Evolutionary conservation across 176 grass and related monocot genomes (phyloP).

Genomic region (Otatea glauca): DNA sequence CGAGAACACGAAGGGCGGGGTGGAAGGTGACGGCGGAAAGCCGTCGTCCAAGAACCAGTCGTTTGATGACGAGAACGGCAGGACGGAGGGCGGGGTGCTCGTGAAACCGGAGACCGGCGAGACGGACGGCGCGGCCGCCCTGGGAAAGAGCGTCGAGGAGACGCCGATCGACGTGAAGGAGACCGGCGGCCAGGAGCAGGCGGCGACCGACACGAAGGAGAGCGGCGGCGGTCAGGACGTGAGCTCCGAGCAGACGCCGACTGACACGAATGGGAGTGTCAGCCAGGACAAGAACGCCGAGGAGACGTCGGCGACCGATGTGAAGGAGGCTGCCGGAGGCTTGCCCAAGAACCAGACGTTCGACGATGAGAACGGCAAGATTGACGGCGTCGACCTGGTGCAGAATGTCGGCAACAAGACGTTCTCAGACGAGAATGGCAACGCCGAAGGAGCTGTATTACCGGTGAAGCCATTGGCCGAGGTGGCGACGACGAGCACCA

Average conservation of each 20-base stretch:
- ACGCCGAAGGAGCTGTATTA: neutral
- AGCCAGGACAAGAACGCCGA: constrained; percentile 21
- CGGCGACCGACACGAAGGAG: neutral
- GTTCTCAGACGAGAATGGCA: constrained; percentile 40
- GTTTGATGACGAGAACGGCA: constrained; percentile 82
- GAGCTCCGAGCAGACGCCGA: constrained; percentile 3
- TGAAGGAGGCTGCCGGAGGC: constrained; percentile 32
- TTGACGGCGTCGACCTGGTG: constrained; percentile 73
- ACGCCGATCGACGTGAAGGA: constrained; percentile 24
- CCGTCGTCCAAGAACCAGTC: constrained; percentile 41
- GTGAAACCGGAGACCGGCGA: constrained; percentile 55
- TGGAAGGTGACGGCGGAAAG: constrained; percentile 32
- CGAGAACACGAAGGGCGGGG: constrained; percentile 33
- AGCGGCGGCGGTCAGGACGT: neutral
- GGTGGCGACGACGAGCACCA: neutral
- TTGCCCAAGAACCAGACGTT: constrained; percentile 50
- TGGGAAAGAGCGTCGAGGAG: constrained; percentile 49
- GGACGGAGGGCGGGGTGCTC: constrained; percentile 71
- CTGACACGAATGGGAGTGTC: constrained; percentile 24
- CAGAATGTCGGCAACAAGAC: constrained; percentile 64
- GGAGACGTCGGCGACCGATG: neutral
- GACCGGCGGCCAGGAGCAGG: neutral
- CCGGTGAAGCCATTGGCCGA: constrained; percentile 48
- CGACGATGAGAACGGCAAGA: constrained; percentile 68
- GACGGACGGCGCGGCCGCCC: constrained; percentile 38